phyloP scores from a whole-genome alignment of 352 stramenopile genomes.

The Aphanomyces euteiches region DNA sequence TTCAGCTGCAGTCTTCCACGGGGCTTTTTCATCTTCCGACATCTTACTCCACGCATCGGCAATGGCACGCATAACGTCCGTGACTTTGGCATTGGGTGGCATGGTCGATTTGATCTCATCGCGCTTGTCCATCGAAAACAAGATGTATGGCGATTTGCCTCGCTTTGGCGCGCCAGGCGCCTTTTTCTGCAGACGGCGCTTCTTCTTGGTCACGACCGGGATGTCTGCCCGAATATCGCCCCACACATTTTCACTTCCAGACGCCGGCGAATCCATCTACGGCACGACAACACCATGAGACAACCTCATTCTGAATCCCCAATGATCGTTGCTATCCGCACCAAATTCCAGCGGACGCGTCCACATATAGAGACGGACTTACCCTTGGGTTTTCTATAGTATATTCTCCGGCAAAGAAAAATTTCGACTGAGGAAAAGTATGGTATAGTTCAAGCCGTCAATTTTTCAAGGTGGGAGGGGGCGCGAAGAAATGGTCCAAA shows the following conservation, averaged over 20 bases:
- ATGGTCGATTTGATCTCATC: slow-evolving; percentile 86
- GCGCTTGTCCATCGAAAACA: slow-evolving; percentile 91
- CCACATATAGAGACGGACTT: slow-evolving; percentile 10
- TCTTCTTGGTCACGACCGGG: slow-evolving; percentile 57
- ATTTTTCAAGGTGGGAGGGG: too few relatives aligned
- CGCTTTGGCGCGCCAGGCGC: slow-evolving; percentile 84
- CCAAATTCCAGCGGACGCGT: not conserved
- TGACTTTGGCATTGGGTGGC: slow-evolving; percentile 84
- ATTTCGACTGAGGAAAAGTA: slow-evolving; percentile 31
- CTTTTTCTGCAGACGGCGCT: slow-evolving; percentile 88
- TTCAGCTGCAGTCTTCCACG: slow-evolving; percentile 90
- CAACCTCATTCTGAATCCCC: not conserved
- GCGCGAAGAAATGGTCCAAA: too few relatives aligned
- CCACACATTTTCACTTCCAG: slow-evolving; percentile 28
- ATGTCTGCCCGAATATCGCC: slow-evolving; percentile 24
- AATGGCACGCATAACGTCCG: slow-evolving; percentile 89
- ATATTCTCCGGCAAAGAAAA: slow-evolving; percentile 30
- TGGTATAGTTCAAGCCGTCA: slow-evolving; percentile 26
- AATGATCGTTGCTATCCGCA: not conserved
- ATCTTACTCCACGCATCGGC: slow-evolving; percentile 88
- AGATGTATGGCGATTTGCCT: slow-evolving; percentile 88
- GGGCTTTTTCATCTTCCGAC: slow-evolving; percentile 84
- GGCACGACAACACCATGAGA: slow-evolving; percentile 30
- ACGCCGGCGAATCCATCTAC: slow-evolving; percentile 27
- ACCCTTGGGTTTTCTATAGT: slow-evolving; percentile 31